Evolutionary conservation across 306 rosid genomes (phyloP).

Genomic region (Senna siamea): DNA sequence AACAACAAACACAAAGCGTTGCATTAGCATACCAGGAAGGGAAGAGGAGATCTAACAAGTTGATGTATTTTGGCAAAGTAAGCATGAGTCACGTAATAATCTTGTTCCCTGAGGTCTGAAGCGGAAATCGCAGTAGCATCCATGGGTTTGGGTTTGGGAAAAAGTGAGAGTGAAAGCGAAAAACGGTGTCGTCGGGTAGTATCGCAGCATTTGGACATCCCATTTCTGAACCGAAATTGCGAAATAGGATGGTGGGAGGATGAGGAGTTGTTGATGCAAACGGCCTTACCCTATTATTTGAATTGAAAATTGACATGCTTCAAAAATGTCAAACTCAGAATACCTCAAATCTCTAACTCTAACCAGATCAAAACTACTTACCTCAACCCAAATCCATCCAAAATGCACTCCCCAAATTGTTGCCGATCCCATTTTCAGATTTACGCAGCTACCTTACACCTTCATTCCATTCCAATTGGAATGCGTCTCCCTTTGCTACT

Average conservation of each 20-base stretch:
- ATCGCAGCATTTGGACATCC: not conserved
- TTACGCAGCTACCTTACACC: not conserved
- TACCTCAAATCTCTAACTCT: not conserved
- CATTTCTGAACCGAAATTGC: not conserved
- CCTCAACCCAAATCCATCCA: slow-evolving; percentile 8
- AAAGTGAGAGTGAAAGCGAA: not conserved
- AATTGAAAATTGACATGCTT: not conserved
- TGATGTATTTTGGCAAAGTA: slow-evolving; percentile 8
- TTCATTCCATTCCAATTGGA: not conserved
- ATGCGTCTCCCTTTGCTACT: too few relatives aligned
- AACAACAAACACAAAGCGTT: not conserved
- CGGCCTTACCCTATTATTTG: not conserved
- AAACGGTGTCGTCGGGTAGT: not conserved
- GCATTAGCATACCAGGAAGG: slow-evolving; percentile 11
- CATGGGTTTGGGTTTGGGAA: not conserved
- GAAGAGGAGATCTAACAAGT: slow-evolving; percentile 2
- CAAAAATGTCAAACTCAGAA: not conserved
- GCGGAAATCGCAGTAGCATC: not conserved
- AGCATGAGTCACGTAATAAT: not conserved
- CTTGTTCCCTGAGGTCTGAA: not conserved
- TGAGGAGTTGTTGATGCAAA: not conserved
- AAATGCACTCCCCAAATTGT: slow-evolving; percentile 4
- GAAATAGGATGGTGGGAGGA: too few relatives aligned
- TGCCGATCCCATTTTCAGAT: slow-evolving; percentile 10
- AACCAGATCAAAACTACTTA: not conserved